Evolutionary conservation across 805 yeast species (phyloP).

Genomic region (Candida koratica): DNA sequence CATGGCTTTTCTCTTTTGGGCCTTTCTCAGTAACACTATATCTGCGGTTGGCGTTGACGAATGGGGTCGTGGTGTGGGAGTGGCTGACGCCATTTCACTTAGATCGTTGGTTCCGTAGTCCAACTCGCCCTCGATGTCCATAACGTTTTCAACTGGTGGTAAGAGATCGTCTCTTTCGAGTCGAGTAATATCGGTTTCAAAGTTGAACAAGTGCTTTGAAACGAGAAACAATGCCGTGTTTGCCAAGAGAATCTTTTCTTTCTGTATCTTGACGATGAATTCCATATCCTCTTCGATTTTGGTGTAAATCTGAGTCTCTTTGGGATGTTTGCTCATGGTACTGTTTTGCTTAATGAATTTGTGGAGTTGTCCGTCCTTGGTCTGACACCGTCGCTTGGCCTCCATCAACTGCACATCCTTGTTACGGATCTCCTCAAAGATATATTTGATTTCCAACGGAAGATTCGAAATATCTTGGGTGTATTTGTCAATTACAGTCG

Average conservation of each 20-base stretch:
- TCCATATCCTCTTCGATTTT: constrained; percentile 68
- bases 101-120: constrained; percentile 15
- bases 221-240: constrained; percentile 79
- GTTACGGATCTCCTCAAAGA: constrained; percentile 71
- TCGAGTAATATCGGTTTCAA: constrained; percentile 72
- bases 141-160: constrained; percentile 45
- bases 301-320: constrained; percentile 63
- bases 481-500: constrained; percentile 53
- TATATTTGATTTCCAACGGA: constrained; percentile 80
- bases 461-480: constrained; percentile 71
- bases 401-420: constrained; percentile 68
- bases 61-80: constrained; percentile 29
- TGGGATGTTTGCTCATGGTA: constrained; percentile 73
- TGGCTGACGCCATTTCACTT: constrained; percentile 25
- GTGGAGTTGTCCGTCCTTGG: constrained; percentile 75
- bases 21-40: constrained; percentile 15
- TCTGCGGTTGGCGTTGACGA: constrained; percentile 17
- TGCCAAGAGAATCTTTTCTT: constrained; percentile 73
- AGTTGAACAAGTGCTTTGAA: constrained; percentile 64
- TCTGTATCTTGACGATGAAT: constrained; percentile 58
- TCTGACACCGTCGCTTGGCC: constrained; percentile 58
- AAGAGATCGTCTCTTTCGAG: constrained; percentile 79
- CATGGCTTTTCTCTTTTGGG: constrained; percentile 26
- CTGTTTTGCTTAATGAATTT: constrained; percentile 82
- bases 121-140: constrained; percentile 17